These are phyloP conservation scores for Penicillium antarcticum DNA, from an alignment of 495 filamentous ascomycete species.

Conservation along the genomic window DNA sequence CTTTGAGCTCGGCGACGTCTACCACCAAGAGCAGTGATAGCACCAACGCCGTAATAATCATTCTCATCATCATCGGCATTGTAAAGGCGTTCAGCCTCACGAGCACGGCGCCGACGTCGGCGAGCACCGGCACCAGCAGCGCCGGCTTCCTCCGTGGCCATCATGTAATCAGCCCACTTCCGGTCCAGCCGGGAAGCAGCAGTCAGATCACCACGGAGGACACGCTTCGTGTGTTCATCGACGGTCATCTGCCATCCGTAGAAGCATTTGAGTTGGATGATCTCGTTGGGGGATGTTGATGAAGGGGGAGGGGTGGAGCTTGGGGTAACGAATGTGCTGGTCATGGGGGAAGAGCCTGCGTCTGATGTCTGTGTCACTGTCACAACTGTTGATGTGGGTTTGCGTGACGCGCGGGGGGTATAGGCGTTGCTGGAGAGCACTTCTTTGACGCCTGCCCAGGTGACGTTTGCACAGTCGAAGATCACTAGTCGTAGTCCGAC, in stretches of 20 bases:
- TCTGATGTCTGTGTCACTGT: slow-evolving; percentile 27
- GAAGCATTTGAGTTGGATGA: slow-evolving; percentile 87
- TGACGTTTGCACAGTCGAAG: slow-evolving; percentile 87
- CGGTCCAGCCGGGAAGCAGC: slow-evolving; percentile 72
- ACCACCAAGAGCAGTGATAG: slow-evolving; percentile 20
- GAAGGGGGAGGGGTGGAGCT: slow-evolving; percentile 33
- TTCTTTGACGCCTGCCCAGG: slow-evolving; percentile 89
- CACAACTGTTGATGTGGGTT: slow-evolving; percentile 21
- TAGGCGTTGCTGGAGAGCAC: slow-evolving; percentile 81
- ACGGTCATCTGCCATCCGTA: slow-evolving; percentile 94
- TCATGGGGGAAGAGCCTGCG: slow-evolving; percentile 24
- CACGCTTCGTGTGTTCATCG: slow-evolving; percentile 83
- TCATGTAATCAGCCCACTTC: slow-evolving; percentile 96
- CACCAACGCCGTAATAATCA: slow-evolving; percentile 25
- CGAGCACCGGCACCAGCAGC: slow-evolving; percentile 61
- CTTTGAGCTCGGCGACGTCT: slow-evolving; percentile 53
- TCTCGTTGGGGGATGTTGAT: slow-evolving; percentile 59
- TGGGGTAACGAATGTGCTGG: slow-evolving; percentile 27
- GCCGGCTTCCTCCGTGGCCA: slow-evolving; percentile 80
- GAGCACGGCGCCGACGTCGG: slow-evolving; percentile 67
- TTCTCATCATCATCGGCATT: slow-evolving; percentile 72
- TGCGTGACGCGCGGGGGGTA: slow-evolving; percentile 39
- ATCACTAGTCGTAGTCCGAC: slow-evolving; percentile 74
- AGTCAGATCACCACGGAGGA: slow-evolving; percentile 68
- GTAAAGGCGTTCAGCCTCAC: slow-evolving; percentile 72